A percentile compares a stretch with the other conserved stretches of the same genome.
Evolutionary conservation across 2,329 filamentous ascomycete genomes (phyloP).

Genomic region (Cercospora beticola): DNA sequence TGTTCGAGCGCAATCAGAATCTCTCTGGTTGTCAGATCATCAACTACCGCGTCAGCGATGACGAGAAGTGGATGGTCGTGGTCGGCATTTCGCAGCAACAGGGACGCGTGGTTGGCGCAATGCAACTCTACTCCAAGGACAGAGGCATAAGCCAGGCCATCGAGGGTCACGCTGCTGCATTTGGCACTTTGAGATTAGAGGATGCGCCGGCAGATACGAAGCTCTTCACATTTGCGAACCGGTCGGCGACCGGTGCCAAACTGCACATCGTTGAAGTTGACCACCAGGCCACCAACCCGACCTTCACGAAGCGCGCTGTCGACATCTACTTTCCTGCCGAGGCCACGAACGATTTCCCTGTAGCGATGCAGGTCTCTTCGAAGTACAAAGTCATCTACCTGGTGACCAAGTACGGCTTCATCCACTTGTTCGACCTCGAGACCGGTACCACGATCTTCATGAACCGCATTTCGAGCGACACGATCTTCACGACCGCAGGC

Average conservation of each 20-base stretch:
- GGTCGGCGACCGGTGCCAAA: slow-evolving; percentile 85
- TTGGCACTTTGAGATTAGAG: slow-evolving; percentile 84
- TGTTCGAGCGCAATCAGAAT: slow-evolving; percentile 92
- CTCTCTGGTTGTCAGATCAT: slow-evolving; percentile 94
- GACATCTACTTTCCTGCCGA: slow-evolving; percentile 97
- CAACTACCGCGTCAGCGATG: slow-evolving; percentile 94
- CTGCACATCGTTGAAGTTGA: slow-evolving; percentile 98
- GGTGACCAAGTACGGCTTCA: slow-evolving; percentile 98
- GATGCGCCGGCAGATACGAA: slow-evolving; percentile 88
- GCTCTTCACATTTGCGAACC: slow-evolving; percentile 94
- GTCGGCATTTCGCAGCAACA: slow-evolving; percentile 93
- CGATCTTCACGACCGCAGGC: slow-evolving; percentile 89
- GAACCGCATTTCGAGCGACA: slow-evolving; percentile 99
- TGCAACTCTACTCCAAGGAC: slow-evolving; percentile 96
- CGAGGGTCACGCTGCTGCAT: slow-evolving; percentile 93
- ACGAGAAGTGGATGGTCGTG: slow-evolving; percentile 97
- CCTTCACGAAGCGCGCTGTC: slow-evolving; percentile 92
- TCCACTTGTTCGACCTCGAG: slow-evolving; percentile 97
- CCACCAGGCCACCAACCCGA: slow-evolving; percentile 82
- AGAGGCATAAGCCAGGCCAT: slow-evolving; percentile 97
- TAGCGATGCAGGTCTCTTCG: slow-evolving; percentile 93
- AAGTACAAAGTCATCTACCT: slow-evolving; percentile 97
- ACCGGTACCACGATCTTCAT: slow-evolving; percentile 96
- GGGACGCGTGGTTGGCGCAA: slow-evolving; percentile 88
- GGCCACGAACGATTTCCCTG: slow-evolving; percentile 94